Evolutionary conservation across 148 eudicot species (phyloP).

Genomic region (Arctostaphylos glauca): DNA sequence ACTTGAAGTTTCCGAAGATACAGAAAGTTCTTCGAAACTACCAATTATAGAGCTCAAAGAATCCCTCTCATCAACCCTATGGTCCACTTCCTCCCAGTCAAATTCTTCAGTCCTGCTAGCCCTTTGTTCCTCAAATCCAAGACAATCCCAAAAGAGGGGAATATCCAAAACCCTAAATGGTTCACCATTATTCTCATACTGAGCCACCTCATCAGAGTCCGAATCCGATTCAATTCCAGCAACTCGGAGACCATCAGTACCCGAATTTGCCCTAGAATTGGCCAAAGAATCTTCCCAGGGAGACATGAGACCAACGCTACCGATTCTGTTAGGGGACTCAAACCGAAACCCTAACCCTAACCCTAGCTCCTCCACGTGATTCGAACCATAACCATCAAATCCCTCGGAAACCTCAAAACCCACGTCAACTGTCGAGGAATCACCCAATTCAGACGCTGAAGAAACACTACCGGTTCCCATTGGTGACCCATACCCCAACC

Average conservation of each 20-base stretch:
- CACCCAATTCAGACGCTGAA: constrained; percentile 4
- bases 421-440: neutral
- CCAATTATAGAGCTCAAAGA: constrained; percentile 40
- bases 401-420: neutral
- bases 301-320: constrained; percentile 1
- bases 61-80: constrained; percentile 34
- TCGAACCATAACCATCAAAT: neutral
- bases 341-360: constrained; percentile 42
- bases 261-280: neutral
- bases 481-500: constrained; percentile 34
- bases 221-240: constrained; percentile 71
- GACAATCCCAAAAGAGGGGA: constrained; percentile 53
- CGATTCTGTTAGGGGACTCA: neutral
- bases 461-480: constrained; percentile 1
- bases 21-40: constrained; percentile 43
- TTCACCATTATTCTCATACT: constrained; percentile 22
- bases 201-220: constrained; percentile 50
- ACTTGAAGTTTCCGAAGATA: constrained; percentile 38
- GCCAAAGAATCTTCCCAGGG: neutral
- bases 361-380: constrained; percentile 10
- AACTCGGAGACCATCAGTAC: constrained; percentile 54
- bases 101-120: constrained; percentile 16
- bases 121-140: constrained; percentile 38
- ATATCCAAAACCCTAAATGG: constrained; percentile 37
- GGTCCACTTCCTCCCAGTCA: constrained; percentile 50